phyloP scores from a whole-genome alignment of 106 monocot species.

The Agapanthus africanus region DNA sequence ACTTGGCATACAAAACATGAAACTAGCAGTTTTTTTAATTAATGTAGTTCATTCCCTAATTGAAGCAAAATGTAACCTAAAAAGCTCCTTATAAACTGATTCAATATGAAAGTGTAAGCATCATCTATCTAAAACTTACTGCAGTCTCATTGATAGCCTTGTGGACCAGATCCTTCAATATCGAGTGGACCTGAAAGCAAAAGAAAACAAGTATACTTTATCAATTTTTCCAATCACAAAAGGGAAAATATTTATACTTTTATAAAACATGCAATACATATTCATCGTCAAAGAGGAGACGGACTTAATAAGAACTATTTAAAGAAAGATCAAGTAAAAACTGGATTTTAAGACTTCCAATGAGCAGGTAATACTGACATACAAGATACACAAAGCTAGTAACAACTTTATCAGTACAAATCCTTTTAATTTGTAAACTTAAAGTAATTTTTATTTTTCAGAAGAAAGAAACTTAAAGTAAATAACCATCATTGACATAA shows the following conservation, averaged over 20 bases:
- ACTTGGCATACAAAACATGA: neutral
- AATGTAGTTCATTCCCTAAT: neutral
- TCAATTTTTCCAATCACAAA: neutral
- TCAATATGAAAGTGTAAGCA: neutral
- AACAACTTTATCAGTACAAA: neutral
- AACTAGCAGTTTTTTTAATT: neutral
- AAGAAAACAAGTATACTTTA: neutral
- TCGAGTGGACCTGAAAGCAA: constrained; percentile 63
- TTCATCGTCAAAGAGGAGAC: neutral
- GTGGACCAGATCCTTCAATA: constrained; percentile 65
- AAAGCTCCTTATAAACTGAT: neutral
- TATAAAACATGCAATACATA: neutral
- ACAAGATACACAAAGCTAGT: neutral
- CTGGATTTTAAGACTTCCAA: neutral
- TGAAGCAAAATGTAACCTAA: no score
- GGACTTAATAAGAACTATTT: neutral
- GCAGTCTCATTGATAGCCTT: constrained; percentile 69
- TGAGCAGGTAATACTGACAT: neutral
- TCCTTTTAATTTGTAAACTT: no score
- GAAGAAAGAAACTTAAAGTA: no score
- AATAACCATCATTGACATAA: neutral
- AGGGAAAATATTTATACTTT: neutral
- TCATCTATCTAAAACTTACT: constrained; percentile 35
- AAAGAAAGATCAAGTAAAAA: neutral
- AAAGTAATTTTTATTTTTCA: no score